Evolutionary conservation across 345 rosid genomes (phyloP).

Genomic region (Rhodamnia rubescens): DNA sequence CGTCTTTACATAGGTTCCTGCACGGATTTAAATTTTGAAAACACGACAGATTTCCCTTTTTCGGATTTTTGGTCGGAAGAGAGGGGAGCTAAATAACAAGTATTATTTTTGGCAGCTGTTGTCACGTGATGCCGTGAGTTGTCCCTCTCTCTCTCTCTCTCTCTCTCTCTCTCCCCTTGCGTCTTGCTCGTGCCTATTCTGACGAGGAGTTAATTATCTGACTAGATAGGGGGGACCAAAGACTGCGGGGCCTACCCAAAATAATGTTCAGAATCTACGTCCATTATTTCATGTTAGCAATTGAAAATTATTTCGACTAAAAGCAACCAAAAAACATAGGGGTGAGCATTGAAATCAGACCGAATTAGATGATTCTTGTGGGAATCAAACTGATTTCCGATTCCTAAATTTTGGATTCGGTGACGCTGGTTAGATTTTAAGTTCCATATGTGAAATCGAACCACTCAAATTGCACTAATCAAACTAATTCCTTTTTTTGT

Average conservation of each 20-base stretch:
- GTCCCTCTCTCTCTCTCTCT: background rate
- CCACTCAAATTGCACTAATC: too few relatives aligned
- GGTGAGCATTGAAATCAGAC: too few relatives aligned
- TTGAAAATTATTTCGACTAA: background rate
- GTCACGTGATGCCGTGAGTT: background rate
- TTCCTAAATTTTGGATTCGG: too few relatives aligned
- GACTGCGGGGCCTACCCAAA: background rate
- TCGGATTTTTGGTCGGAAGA: background rate
- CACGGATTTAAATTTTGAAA: background rate
- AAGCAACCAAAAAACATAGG: background rate
- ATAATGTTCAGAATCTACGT: background rate
- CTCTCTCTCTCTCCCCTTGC: background rate
- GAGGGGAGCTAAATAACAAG: background rate
- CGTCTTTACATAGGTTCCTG: too few relatives aligned
- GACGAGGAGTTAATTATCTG: background rate
- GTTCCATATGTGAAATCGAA: too few relatives aligned
- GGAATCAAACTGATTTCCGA: too few relatives aligned
- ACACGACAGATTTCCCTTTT: background rate
- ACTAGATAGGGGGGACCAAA: background rate
- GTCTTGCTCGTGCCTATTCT: background rate
- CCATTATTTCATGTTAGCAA: background rate
- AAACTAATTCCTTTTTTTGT: too few relatives aligned
- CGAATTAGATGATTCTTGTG: too few relatives aligned
- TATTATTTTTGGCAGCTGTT: background rate
- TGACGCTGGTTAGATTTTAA: too few relatives aligned